Evolutionary conservation across 2,329 filamentous ascomycete species (phyloP).

Genomic region (Fonsecaea pedrosoi): DNA sequence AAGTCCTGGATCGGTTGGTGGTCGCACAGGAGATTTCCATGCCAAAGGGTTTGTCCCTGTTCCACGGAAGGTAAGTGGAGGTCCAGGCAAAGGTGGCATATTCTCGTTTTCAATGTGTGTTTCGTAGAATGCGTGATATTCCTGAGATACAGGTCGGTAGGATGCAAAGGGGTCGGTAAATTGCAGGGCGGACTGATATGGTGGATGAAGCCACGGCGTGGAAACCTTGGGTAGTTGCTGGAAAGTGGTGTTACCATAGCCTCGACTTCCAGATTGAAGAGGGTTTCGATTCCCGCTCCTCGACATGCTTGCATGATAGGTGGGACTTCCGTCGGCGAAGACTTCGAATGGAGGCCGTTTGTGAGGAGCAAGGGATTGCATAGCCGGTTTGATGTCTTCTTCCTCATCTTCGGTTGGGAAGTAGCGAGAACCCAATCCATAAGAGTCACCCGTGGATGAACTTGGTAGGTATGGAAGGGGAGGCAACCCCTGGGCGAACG

Average conservation of each 20-base stretch:
- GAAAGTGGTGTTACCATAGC: slow-evolving; percentile 19
- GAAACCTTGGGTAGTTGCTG: slow-evolving; percentile 25
- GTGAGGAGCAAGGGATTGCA: slow-evolving; percentile 42
- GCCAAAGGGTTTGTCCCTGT: slow-evolving; percentile 28
- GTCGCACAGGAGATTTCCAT: slow-evolving; percentile 31
- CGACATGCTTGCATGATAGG: slow-evolving; percentile 16
- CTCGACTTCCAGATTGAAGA: slow-evolving; percentile 23
- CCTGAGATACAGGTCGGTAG: slow-evolving; percentile 27
- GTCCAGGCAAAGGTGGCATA: slow-evolving; percentile 14
- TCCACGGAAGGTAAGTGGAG: slow-evolving; percentile 11
- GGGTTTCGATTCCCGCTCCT: slow-evolving; percentile 23
- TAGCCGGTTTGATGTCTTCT: slow-evolving; percentile 46
- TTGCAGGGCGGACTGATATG: slow-evolving; percentile 32
- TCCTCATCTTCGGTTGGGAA: slow-evolving; percentile 42
- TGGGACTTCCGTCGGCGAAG: slow-evolving; percentile 46
- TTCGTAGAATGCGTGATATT: slow-evolving; percentile 28
- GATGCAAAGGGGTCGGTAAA: slow-evolving; percentile 26
- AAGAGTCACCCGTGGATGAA: slow-evolving; percentile 36
- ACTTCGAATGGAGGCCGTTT: slow-evolving; percentile 45
- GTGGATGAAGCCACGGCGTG: slow-evolving; percentile 36
- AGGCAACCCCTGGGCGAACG: slow-evolving; percentile 30
- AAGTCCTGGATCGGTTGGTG: slow-evolving; percentile 7
- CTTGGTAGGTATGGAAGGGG: slow-evolving; percentile 39
- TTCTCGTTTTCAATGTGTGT: slow-evolving; percentile 34
- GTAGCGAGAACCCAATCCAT: slow-evolving; percentile 35